Evolutionary conservation across 768 basidiomycete genomes (phyloP), one percentile per base, ranked within the genome.

Genomic region (Butyriboletus loyo): DNA sequence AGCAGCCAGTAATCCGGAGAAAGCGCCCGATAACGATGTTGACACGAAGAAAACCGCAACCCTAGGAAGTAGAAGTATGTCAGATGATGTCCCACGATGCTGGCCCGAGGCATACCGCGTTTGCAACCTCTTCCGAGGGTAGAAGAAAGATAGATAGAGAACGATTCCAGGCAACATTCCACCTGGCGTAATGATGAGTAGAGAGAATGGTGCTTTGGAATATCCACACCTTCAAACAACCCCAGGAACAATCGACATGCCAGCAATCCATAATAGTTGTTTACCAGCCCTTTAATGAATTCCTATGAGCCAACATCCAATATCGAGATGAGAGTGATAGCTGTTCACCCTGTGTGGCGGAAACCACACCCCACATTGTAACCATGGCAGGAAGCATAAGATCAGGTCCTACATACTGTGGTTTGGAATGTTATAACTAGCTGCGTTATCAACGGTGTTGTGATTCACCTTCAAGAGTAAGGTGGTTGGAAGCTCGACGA

Each of bases 1-100:
- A 30, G 81, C 72, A 1, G 85, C 84, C 1, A 88, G 73, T 7
- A 87, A 67, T 38, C 86, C 86, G 6, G 83, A 84, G 58, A 85
- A 84, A 0, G 81, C 78, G 1, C 82, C 81, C 0, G 84, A 77
- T 5, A 82, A 69, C 19, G 82, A 82, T 3, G 82, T 74, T 7
- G 74, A 63, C 1, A 70, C 68, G 45, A 70, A 74, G 55, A 77
- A 75, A 0, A 65, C 45, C 0, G 75, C 71, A 39, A 76, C 60
- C n/a, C 76, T 77, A 10, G 14, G 19, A 25, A 25, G 54, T 13
- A n/a, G 5, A 5, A n/a, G n/a, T n/a, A n/a, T 7, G 7, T 57
- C n/a, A 55, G 25, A 44, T n/a, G 17, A 10, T 22, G 61, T 49
- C 42, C 9, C 2, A 54, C 41, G 43, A 35, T 35, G 37, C 13